Evolutionary conservation across 495 filamentous ascomycete genomes (phyloP).

Genomic region (Trichocladium uniseriatum): DNA sequence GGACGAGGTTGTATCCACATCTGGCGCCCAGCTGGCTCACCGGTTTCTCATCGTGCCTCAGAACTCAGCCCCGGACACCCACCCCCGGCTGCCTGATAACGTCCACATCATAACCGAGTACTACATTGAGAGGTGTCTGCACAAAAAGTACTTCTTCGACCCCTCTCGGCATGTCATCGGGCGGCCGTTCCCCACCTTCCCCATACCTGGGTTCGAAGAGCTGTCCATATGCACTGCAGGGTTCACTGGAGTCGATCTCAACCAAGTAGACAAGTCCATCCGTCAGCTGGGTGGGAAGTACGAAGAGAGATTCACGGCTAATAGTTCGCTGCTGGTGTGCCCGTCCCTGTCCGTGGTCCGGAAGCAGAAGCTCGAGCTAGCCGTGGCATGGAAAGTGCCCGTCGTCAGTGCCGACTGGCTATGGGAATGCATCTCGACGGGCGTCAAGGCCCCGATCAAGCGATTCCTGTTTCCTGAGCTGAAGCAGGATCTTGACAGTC

Average conservation of each 20-base stretch:
- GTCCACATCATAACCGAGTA: conserved; percentile 68
- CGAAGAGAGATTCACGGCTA: conserved; percentile 59
- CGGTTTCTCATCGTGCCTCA: conserved; percentile 47
- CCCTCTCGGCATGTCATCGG: conserved; percentile 64
- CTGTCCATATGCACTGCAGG: conserved; percentile 70
- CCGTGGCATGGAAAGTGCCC: conserved; percentile 62
- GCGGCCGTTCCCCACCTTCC: conserved; percentile 61
- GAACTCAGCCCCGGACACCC: conserved; percentile 29
- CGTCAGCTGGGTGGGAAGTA: conserved; percentile 69
- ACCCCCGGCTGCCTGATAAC: conserved; percentile 29
- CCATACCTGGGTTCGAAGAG: conserved; percentile 55
- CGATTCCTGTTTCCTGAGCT: conserved; percentile 30
- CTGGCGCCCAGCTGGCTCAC: conserved; percentile 19
- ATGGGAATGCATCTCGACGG: conserved; percentile 59
- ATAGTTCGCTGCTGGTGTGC: conserved; percentile 62
- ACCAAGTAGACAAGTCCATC: conserved; percentile 71
- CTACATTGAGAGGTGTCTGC: conserved; percentile 84
- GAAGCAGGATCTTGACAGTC: conserved; percentile 16
- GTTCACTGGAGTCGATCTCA: conserved; percentile 73
- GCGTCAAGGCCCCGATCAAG: conserved; percentile 31
- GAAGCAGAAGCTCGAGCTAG: conserved; percentile 69
- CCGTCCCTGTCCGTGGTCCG: conserved; percentile 44
- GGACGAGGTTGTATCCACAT: conserved; percentile 32
- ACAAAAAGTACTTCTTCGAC: conserved; percentile 58
- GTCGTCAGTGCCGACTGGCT: conserved; percentile 75